Evolutionary conservation across 805 yeast species (phyloP).

Genomic region (Metschnikowia similis): DNA sequence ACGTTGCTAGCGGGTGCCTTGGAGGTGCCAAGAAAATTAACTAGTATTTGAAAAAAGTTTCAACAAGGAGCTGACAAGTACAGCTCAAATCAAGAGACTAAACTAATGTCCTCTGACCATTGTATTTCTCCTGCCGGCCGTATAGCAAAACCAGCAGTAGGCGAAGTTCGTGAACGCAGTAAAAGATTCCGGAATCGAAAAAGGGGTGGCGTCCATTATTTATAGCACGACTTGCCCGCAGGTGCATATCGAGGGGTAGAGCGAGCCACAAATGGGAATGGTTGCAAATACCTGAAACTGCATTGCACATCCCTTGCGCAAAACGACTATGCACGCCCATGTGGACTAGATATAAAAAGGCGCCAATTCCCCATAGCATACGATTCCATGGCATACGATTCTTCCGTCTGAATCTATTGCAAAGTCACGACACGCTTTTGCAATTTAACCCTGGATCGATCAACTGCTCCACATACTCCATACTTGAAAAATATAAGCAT

Average conservation of each 20-base stretch:
- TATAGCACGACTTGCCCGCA: not conserved
- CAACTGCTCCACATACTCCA: too few species aligned
- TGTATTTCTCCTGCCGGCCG: not conserved
- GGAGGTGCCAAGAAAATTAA: constrained; percentile 30
- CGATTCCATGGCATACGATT: too few species aligned
- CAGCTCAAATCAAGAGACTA: too few species aligned
- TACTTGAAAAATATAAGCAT: too few species aligned
- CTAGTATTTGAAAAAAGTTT: constrained; percentile 12
- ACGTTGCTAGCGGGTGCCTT: constrained; percentile 42
- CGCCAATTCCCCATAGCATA: not conserved
- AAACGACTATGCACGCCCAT: not conserved
- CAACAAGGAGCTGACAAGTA: too few species aligned
- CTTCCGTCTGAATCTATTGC: too few species aligned
- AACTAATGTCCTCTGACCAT: not conserved
- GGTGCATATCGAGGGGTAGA: not conserved
- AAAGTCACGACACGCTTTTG: too few species aligned
- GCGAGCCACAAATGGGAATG: not conserved
- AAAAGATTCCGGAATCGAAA: not conserved
- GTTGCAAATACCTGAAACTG: not conserved
- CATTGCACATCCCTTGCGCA: constrained; percentile 1
- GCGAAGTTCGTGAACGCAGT: too few species aligned
- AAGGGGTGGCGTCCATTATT: not conserved
- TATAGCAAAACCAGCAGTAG: too few species aligned
- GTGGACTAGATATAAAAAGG: not conserved
- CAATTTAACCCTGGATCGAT: too few species aligned